These are phyloP conservation scores for Coprinellus micaceus DNA, from an alignment of 768 basidiomycete species.

Conservation along the genomic window DNA sequence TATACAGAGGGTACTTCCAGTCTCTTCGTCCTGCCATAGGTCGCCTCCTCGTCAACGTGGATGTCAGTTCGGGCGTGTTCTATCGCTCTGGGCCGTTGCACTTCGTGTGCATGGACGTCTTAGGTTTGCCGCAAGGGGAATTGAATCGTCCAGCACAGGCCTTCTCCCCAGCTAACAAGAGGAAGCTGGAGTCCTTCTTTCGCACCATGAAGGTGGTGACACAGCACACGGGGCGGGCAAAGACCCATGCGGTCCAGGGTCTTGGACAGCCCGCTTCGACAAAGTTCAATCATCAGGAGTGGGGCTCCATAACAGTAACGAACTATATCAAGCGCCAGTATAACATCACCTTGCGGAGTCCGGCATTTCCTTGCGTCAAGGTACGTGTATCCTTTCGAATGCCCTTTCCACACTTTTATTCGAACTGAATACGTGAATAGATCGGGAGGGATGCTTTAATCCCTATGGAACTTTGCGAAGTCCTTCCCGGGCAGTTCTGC, in stretches of 20 bases:
- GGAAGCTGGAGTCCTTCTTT: conserved; percentile 38
- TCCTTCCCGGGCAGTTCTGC: conserved; percentile 65
- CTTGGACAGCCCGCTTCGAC: conserved; percentile 33
- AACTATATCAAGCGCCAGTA: conserved; percentile 23
- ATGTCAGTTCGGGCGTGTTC: conserved; percentile 77
- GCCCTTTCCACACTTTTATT: too few relatives aligned
- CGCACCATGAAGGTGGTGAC: conserved; percentile 27
- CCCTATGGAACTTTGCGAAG: conserved; percentile 64
- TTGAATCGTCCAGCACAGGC: conserved; percentile 31
- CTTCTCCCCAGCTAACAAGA: conserved; percentile 54
- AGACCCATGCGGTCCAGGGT: conserved; percentile 52
- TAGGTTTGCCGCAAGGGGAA: background rate
- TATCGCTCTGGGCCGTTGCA: conserved; percentile 61
- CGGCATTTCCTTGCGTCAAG: conserved; percentile 53
- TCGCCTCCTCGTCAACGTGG: conserved; percentile 67
- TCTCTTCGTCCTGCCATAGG: conserved; percentile 67
- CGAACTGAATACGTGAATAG: too few relatives aligned
- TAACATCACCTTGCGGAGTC: conserved; percentile 38
- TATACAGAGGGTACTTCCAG: conserved; percentile 83
- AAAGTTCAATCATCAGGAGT: conserved; percentile 50
- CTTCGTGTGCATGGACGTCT: conserved; percentile 40
- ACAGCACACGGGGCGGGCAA: conserved; percentile 24
- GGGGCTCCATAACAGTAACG: conserved; percentile 44
- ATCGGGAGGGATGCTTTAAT: conserved; percentile 61
- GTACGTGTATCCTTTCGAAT: too few relatives aligned